A percentile compares a stretch with the other conserved stretches of the same genome.
These are phyloP conservation scores for Cryphonectria naterciae DNA, from an alignment of 2,329 filamentous ascomycete species.

Conservation along the genomic window DNA sequence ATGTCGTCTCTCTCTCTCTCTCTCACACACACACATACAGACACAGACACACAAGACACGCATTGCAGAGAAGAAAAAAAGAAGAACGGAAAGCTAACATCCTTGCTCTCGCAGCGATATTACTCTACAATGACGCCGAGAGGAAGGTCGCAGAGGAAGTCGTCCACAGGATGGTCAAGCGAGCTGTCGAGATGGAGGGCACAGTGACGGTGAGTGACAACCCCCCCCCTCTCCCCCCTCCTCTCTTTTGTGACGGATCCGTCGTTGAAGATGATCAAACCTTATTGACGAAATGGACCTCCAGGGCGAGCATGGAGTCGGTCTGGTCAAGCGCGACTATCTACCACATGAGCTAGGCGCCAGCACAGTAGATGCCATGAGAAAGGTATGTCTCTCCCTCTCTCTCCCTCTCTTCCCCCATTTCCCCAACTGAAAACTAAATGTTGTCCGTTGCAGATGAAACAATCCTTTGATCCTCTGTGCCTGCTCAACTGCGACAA, in stretches of 20 bases:
- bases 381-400: constrained; percentile 60
- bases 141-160: constrained; percentile 68
- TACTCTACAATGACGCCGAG: constrained; percentile 68
- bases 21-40: not conserved
- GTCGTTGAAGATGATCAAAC: not conserved
- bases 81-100: not conserved
- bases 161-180: constrained; percentile 84
- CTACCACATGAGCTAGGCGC: constrained; percentile 76
- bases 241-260: not conserved
- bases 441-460: constrained; percentile 57
- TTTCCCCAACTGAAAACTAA: not conserved
- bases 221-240: too few relatives aligned
- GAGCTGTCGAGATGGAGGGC: constrained; percentile 82
- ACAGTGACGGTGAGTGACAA: constrained; percentile 68
- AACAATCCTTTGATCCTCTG: constrained; percentile 78
- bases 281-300: constrained; percentile 18
- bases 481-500: constrained; percentile 73
- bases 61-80: not conserved
- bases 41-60: constrained; percentile 21
- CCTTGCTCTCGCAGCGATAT: constrained; percentile 44
- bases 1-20: too few relatives aligned
- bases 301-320: constrained; percentile 80
- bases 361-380: constrained; percentile 79
- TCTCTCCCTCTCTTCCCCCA: constrained; percentile 21
- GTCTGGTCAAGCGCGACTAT: constrained; percentile 83